Evolutionary conservation across 2,329 filamentous ascomycete genomes (phyloP).

Genomic region (Sporothrix protearum): DNA sequence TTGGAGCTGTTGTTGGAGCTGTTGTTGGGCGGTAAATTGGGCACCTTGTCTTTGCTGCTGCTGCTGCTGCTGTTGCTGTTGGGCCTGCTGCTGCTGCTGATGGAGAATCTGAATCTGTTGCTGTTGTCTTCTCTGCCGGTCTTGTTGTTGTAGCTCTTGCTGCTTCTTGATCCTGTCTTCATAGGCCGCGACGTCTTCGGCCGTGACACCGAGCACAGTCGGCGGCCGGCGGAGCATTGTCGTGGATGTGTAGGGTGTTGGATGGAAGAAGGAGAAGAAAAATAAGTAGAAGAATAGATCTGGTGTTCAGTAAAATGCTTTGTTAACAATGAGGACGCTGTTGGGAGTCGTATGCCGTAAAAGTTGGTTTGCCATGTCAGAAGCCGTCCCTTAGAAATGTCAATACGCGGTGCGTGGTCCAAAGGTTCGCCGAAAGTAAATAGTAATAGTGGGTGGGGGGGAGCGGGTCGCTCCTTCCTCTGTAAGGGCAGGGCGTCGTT

Average conservation of each 20-base stretch:
- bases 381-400: not conserved
- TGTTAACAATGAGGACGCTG: too few species aligned
- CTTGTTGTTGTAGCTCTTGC: conserved; percentile 22
- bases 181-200: conserved; percentile 67
- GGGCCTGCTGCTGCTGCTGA: conserved; percentile 1
- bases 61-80: not conserved
- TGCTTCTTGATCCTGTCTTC: conserved; percentile 53
- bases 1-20: conserved; percentile 8
- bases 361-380: too few species aligned
- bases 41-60: not conserved
- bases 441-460: conserved; percentile 9
- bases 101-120: conserved; percentile 22
- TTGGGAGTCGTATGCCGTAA: too few species aligned
- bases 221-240: conserved; percentile 51
- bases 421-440: conserved; percentile 17
- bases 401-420: conserved; percentile 10
- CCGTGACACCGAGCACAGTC: conserved; percentile 64
- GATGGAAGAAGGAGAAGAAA: not conserved
- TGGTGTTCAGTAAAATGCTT: too few species aligned
- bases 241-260: too few species aligned
- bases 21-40: not conserved
- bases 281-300: too few species aligned
- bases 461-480: not conserved
- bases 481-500: not conserved
- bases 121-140: conserved; percentile 10